phyloP scores from a whole-genome alignment of 768 basidiomycete species.

The Pholiota microspora region DNA sequence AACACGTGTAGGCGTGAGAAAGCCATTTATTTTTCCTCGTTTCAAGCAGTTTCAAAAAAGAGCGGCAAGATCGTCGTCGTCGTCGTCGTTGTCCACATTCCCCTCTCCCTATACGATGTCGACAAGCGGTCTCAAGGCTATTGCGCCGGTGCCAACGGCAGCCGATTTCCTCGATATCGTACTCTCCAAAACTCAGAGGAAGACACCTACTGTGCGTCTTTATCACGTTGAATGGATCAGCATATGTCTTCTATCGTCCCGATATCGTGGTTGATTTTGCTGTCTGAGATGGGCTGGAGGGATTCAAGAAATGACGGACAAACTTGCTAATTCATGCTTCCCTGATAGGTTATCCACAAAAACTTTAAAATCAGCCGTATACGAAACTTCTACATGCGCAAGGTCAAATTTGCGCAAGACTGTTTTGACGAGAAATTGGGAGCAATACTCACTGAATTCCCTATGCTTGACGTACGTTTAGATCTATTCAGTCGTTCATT shows the following conservation, averaged over 20 bases:
- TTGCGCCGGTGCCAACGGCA: constrained; percentile 98
- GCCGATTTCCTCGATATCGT: constrained; percentile 94
- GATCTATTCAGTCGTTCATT: neutral
- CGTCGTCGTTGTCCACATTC: constrained; percentile 3
- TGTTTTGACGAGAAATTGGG: constrained; percentile 94
- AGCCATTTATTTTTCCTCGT: constrained; percentile 7
- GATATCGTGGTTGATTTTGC: neutral
- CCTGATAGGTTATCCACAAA: constrained; percentile 98
- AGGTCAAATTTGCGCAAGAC: constrained; percentile 98
- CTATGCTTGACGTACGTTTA: constrained; percentile 86
- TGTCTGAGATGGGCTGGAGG: neutral
- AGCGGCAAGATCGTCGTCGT: neutral
- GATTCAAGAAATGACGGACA: too few species aligned
- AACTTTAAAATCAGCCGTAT: constrained; percentile 99
- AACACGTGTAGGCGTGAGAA: constrained; percentile 6
- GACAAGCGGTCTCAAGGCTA: constrained; percentile 91
- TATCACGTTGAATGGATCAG: neutral
- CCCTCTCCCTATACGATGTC: constrained; percentile 43
- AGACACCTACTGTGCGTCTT: constrained; percentile 84
- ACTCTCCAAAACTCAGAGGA: constrained; percentile 90
- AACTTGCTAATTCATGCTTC: constrained; percentile 1
- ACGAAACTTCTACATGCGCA: constrained; percentile 98
- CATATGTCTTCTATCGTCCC: neutral
- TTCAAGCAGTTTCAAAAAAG: neutral
- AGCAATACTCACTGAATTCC: constrained; percentile 93